These are phyloP conservation scores for Boletus rufocinnamomeus DNA, from an alignment of 768 basidiomycete species.

Conservation along the genomic window DNA sequence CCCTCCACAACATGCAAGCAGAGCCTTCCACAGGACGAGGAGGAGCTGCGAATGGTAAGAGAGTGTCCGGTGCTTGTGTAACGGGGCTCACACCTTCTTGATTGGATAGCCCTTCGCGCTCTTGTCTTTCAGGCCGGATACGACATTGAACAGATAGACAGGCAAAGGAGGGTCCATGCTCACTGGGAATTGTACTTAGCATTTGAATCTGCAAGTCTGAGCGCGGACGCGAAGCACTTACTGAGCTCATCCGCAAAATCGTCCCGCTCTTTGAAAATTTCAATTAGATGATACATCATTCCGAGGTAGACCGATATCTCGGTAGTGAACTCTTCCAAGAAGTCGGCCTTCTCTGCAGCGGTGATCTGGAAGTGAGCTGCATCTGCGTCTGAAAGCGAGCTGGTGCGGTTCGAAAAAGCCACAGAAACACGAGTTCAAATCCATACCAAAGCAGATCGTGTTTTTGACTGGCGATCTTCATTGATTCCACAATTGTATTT, in stretches of 20 bases:
- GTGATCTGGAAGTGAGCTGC: conserved; percentile 71
- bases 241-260: conserved; percentile 97
- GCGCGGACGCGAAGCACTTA: conserved; percentile 44
- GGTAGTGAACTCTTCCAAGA: conserved; percentile 87
- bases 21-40: conserved; percentile 91
- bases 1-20: conserved; percentile 92
- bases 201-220: not conserved
- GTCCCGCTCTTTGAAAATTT: conserved; percentile 90
- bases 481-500: conserved; percentile 77
- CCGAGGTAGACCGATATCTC: conserved; percentile 93
- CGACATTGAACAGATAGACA: conserved; percentile 86
- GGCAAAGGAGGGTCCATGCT: conserved; percentile 93
- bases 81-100: conserved; percentile 70
- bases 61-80: not conserved
- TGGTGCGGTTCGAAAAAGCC: conserved; percentile 32
- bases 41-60: conserved; percentile 60
- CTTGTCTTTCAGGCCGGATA: conserved; percentile 90
- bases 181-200: conserved; percentile 56
- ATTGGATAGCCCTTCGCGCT: conserved; percentile 95
- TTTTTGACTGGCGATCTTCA: conserved; percentile 87
- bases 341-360: conserved; percentile 68
- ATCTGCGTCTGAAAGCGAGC: conserved; percentile 75
- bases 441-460: conserved; percentile 79
- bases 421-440: not conserved
- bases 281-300: conserved; percentile 93